These are phyloP conservation scores for Aspergillus sp. DNA, from an alignment of 2,329 filamentous ascomycete genomes.

Conservation along the genomic window DNA sequence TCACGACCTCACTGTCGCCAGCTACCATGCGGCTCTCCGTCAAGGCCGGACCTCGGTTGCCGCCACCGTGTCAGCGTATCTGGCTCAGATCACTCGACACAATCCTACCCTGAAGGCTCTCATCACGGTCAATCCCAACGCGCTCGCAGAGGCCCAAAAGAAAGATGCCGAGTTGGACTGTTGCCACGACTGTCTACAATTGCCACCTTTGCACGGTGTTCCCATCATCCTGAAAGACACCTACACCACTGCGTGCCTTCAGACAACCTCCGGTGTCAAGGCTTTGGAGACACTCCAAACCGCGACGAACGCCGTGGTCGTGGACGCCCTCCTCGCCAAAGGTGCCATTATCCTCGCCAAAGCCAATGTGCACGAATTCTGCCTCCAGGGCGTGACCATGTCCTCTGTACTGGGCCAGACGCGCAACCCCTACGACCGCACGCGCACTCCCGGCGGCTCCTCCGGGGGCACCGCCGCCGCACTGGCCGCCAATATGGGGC, in stretches of 20 bases:
- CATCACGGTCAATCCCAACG: slow-evolving; percentile 52
- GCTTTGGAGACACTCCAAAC: slow-evolving; percentile 48
- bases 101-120: slow-evolving; percentile 60
- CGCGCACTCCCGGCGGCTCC: slow-evolving; percentile 64
- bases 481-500: slow-evolving; percentile 57
- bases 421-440: slow-evolving; percentile 63
- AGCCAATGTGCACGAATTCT: slow-evolving; percentile 62
- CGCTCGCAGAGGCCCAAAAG: slow-evolving; percentile 48
- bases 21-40: slow-evolving; percentile 56
- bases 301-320: slow-evolving; percentile 49
- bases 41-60: slow-evolving; percentile 55
- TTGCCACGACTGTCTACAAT: not conserved
- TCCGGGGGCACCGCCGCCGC: slow-evolving; percentile 64
- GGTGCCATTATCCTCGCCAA: slow-evolving; percentile 62
- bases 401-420: slow-evolving; percentile 65
- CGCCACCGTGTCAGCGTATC: slow-evolving; percentile 54
- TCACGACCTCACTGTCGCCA: slow-evolving; percentile 53
- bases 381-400: slow-evolving; percentile 62
- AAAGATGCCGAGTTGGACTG: slow-evolving; percentile 10
- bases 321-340: slow-evolving; percentile 49
- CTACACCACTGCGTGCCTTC: slow-evolving; percentile 55
- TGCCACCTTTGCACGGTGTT: slow-evolving; percentile 55
- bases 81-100: slow-evolving; percentile 57
- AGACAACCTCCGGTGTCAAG: slow-evolving; percentile 57
- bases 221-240: slow-evolving; percentile 66